Conservation (phyloP, 2,329 filamentous ascomycete genomes). For the Pseudogymnoascus sp. region DNA sequence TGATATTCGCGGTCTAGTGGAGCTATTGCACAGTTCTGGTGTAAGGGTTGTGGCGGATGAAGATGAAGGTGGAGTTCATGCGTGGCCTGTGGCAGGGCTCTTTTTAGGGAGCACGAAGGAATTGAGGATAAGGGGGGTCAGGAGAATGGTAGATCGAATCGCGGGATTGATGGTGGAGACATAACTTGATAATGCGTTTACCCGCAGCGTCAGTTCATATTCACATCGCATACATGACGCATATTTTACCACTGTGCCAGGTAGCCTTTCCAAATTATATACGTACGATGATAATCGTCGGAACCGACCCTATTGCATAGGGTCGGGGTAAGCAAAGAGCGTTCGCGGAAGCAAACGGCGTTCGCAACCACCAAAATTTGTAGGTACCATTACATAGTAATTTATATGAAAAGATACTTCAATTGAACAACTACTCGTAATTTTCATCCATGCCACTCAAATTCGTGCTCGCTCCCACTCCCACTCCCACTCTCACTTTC, state of each 20-base stretch:
- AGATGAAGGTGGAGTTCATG: conserved; percentile 64
- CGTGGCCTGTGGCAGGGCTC: conserved; percentile 67
- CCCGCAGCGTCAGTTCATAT: neutral
- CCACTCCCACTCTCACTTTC: too few relatives aligned
- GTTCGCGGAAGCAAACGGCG: too few relatives aligned
- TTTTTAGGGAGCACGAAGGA: conserved; percentile 43
- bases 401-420: too few relatives aligned
- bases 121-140: conserved; percentile 45
- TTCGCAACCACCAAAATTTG: too few relatives aligned
- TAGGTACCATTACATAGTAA: too few relatives aligned
- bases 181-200: neutral
- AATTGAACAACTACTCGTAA: too few relatives aligned
- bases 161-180: neutral
- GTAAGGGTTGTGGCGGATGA: conserved; percentile 46
- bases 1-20: conserved; percentile 56
- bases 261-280: too few relatives aligned
- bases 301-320: too few relatives aligned
- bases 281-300: too few relatives aligned
- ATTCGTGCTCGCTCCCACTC: too few relatives aligned
- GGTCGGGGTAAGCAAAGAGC: too few relatives aligned
- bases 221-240: neutral
- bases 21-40: conserved; percentile 44
- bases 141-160: conserved; percentile 30
- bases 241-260: neutral
- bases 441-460: too few relatives aligned